Base-by-base conservation (phyloP, 2,329 filamentous ascomycete genomes). In the Sporothrix dimorphospora region DNA sequence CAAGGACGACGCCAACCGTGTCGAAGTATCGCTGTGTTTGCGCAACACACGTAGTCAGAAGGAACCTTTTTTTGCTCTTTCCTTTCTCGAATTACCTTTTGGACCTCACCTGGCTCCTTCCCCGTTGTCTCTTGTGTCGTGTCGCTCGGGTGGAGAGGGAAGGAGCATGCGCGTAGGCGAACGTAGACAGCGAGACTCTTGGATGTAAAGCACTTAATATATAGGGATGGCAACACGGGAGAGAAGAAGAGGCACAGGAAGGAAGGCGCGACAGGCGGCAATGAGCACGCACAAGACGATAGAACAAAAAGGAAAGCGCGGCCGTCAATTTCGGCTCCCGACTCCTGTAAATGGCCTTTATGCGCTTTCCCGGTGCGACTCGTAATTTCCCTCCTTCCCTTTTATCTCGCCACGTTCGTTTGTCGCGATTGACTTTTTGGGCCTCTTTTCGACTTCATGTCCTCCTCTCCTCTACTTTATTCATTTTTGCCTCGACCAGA, bases 351-450 rank as follows among this genome's bases (percentile, higher is more conserved):
- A 65, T 45, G 59, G 59, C 6, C 19, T 51, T 67, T 67, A 51
- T 67, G 42, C 42, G 63, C 63, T 11, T 67, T 67, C 65, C 65
- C 65, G 27, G 65, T n/a, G 45, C 45, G 19, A 53, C 65, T 59
- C 49, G 51, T 30, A 47, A 38, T 38, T 30, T 65, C 30, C 30
- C 40, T 57, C 40, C 27, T 61, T 49, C 24, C 21, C 30, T 30
- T 40, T 34, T 67, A 2, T 16, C n/a, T 67, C 24, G 21, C 12
- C 24, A 30, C 4, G 19, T 34, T 34, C 27, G 16, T 53, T 38
- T 51, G 42, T 53, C 38, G 12, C 19, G 59, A 45, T 27, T 27
- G 38, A 24, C 38, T 40, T 45, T 38, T 19, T 65, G n/a, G 5
- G 40, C n/a, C 30, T 16, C 38, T 65, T 65, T 65, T 45, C 27